Evolutionary conservation across 164 flowering plant genomes (phyloP).

Genomic region (Magnolia kwangsiensis): DNA sequence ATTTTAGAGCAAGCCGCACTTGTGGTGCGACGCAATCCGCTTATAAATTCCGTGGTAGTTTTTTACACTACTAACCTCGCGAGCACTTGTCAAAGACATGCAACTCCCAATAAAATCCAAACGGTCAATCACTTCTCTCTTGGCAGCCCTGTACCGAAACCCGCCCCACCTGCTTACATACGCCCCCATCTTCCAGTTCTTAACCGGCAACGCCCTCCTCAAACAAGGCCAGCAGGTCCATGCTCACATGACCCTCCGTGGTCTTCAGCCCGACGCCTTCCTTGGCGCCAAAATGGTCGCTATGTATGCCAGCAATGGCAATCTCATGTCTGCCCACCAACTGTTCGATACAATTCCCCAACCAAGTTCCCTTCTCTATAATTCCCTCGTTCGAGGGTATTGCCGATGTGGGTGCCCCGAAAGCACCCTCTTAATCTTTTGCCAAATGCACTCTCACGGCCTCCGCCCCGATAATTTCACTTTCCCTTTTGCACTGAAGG

Average conservation of each 20-base stretch:
- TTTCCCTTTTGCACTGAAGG: constrained; percentile 51
- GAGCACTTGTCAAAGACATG: background rate
- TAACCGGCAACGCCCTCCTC: constrained; percentile 36
- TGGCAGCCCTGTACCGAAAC: constrained; percentile 16
- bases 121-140: constrained; percentile 9
- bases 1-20: too few relatives aligned
- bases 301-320: constrained; percentile 53
- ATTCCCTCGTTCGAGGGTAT: constrained; percentile 48
- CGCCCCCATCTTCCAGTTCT: constrained; percentile 38
- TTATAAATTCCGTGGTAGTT: too few relatives aligned
- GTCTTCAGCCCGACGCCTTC: constrained; percentile 35
- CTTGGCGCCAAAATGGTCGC: constrained; percentile 52
- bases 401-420: constrained; percentile 19
- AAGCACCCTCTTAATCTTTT: constrained; percentile 15
- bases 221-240: constrained; percentile 47
- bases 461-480: constrained; percentile 44
- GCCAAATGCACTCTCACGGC: constrained; percentile 28
- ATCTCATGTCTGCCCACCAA: constrained; percentile 26
- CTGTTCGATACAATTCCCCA: constrained; percentile 20
- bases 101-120: background rate
- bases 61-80: background rate
- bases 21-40: too few relatives aligned
- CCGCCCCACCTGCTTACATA: constrained; percentile 19
- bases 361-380: constrained; percentile 34
- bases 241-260: constrained; percentile 42